A percentile compares a stretch with the other conserved stretches of the same genome.
phyloP scores from a whole-genome alignment of 495 filamentous ascomycete genomes.

The Podospora fimiseda region DNA sequence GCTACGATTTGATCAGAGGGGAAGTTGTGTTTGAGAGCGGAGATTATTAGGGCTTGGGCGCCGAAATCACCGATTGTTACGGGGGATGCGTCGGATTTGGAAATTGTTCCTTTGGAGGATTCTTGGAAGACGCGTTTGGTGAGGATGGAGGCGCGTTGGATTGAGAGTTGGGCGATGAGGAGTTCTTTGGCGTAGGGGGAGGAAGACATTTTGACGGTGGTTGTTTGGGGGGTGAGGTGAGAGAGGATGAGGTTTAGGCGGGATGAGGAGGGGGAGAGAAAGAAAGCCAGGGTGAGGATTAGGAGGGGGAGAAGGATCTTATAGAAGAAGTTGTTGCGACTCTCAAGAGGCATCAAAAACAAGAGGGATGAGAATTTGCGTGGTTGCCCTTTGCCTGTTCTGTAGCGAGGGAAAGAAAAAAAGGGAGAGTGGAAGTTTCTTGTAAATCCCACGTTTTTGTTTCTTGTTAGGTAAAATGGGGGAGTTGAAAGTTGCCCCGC shows the following conservation, averaged over 20 bases:
- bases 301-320: slow-evolving; percentile 13
- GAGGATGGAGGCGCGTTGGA: slow-evolving; percentile 80
- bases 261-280: slow-evolving; percentile 4
- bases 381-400: too few species aligned
- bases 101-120: slow-evolving; percentile 84
- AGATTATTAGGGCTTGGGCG: slow-evolving; percentile 92
- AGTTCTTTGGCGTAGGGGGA: slow-evolving; percentile 68
- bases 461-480: not conserved
- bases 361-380: too few species aligned
- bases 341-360: not conserved
- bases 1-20: slow-evolving; percentile 86
- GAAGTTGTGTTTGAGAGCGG: slow-evolving; percentile 81
- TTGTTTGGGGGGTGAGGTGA: slow-evolving; percentile 11
- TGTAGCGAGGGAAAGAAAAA: too few species aligned
- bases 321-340: not conserved
- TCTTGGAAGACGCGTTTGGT: slow-evolving; percentile 92
- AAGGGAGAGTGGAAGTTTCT: not conserved
- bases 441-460: not conserved
- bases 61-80: slow-evolving; percentile 98
- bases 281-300: slow-evolving; percentile 22
- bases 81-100: slow-evolving; percentile 90
- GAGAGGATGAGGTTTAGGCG: slow-evolving; percentile 7
- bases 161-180: slow-evolving; percentile 79
- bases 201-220: slow-evolving; percentile 13
- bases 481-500: not conserved